Base-by-base conservation (phyloP, 257 asterid genomes). In the Parsonsia alboflavescens region DNA sequence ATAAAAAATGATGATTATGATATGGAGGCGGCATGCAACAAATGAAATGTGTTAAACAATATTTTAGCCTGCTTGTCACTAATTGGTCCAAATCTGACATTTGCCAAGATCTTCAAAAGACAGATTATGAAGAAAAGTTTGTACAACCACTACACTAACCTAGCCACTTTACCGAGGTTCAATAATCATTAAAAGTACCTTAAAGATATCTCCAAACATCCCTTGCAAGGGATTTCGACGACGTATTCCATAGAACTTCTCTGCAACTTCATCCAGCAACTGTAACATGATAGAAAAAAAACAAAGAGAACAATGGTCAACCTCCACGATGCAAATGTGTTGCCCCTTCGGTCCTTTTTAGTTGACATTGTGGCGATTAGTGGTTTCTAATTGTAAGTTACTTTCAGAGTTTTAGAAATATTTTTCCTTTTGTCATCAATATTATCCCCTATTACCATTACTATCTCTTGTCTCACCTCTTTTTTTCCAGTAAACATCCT, bases 201-300 rank as follows among this genome's bases (percentile, higher is more conserved):
- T 91, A 61, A 93, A 93, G 15, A 93, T 52, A 68, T 93, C 98
- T 79, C 98, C 98, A 76, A 93, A 87, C 94, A 91, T 89, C 83
- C 98, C 98, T 26, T 92, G 96, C 93, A 93, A 78, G 73, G 95
- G 65, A 79, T 82, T 91, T 84, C 82, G 81, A 49, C 97, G 94
- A 28, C 77, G 86, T 65, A 93, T 93, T 17, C 97, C 97, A 68
- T 91, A 93, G 72, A 93, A 93, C 82, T 88, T 91, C 84, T 85
- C 91, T 0, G 92, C 98, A 26, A 93, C 80, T 80, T 89, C 96
- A 75, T 93, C 97, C 59, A 93, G 87, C 85, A 91, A 86, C 98
- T 93, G 79, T 79, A 76, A 78, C 82, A 80, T 41, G 71, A 75
- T 49, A 68, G 65, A 49, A 68, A 54, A 65, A 74, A 67, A 82